These are phyloP conservation scores for Oryza nivara DNA, from an alignment of 176 grass and related monocot species.

Conservation along the genomic window DNA sequence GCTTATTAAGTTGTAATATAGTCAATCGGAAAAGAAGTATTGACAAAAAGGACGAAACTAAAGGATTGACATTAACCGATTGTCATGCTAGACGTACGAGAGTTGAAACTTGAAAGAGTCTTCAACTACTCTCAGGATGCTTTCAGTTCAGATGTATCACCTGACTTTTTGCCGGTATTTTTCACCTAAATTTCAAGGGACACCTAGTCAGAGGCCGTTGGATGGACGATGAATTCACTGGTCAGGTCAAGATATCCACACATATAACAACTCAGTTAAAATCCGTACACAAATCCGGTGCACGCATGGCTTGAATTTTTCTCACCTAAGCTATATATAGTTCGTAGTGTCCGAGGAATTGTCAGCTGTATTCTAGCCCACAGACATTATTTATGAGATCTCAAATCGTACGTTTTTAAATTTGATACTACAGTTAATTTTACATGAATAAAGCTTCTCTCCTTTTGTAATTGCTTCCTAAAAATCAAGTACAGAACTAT, in stretches of 20 bases:
- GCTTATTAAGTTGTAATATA: not conserved
- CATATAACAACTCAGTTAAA: not conserved
- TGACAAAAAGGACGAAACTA: not conserved
- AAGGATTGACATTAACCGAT: not conserved
- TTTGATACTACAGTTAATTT: not conserved
- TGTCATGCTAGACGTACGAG: not conserved
- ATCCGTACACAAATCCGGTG: not conserved
- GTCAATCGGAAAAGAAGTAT: too few species aligned
- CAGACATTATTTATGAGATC: not conserved
- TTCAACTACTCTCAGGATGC: not conserved
- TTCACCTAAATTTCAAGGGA: not conserved
- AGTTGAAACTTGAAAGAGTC: not conserved
- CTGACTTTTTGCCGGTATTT: too few species aligned
- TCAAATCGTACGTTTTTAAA: not conserved
- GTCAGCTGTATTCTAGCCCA: not conserved
- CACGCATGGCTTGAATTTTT: not conserved
- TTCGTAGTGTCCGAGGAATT: not conserved
- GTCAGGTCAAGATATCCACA: constrained; percentile 26
- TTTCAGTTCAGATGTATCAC: too few species aligned
- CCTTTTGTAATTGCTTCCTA: not conserved
- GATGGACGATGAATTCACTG: not conserved
- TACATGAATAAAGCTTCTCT: not conserved
- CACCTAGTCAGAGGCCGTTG: not conserved
- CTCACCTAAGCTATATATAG: not conserved
- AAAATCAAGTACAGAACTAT: not conserved